Evolutionary conservation across 805 yeast genomes (phyloP).

Genomic region (Candida bentonensis): DNA sequence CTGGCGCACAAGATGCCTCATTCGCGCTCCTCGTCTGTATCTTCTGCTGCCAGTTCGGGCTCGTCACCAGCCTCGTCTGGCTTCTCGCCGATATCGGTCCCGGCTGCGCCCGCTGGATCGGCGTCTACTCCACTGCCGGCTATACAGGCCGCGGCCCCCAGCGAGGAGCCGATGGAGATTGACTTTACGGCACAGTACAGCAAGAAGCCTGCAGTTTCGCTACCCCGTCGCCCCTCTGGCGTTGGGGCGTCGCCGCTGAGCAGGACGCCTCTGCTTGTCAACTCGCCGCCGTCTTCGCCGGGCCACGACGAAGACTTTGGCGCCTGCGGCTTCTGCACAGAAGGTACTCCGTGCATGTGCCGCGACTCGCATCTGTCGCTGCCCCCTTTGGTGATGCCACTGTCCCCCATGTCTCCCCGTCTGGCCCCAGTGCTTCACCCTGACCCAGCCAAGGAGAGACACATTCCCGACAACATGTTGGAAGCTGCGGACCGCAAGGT

Average conservation of each 20-base stretch:
- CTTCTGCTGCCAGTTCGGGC: neutral
- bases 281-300: conserved; percentile 6
- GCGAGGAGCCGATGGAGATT: conserved; percentile 2
- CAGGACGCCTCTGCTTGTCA: conserved; percentile 7
- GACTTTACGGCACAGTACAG: conserved; percentile 12
- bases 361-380: conserved; percentile 45
- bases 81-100: neutral
- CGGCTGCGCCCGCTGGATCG: no score
- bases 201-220: conserved; percentile 16
- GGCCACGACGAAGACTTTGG: conserved; percentile 26
- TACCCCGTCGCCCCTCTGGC: conserved; percentile 10
- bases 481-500: conserved; percentile 3
- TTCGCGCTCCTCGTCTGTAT: neutral
- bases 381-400: conserved; percentile 12
- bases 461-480: conserved; percentile 2
- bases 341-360: conserved; percentile 84
- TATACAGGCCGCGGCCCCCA: neutral
- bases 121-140: no score
- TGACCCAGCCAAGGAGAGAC: conserved; percentile 43
- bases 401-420: conserved; percentile 1
- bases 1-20: neutral
- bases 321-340: conserved; percentile 88
- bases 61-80: neutral
- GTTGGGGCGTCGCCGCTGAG: conserved; percentile 5
- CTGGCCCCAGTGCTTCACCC: conserved; percentile 43